Evolutionary conservation across 306 rosid genomes (phyloP).

Genomic region (Begonia fuchsioides): DNA sequence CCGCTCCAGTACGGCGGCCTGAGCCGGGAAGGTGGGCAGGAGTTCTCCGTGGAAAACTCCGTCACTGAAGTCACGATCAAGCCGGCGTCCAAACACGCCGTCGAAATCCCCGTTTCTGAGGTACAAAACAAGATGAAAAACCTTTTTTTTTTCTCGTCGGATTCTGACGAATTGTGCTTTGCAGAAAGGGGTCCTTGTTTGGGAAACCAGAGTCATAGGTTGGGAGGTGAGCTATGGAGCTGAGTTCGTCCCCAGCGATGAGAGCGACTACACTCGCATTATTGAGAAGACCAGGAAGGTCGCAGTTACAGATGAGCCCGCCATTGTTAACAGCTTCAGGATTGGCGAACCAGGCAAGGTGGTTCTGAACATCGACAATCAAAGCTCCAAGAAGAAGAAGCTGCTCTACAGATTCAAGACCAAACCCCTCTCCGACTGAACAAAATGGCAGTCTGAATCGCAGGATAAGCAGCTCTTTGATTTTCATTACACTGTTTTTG

Average conservation of each 20-base stretch:
- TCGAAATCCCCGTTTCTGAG: slow-evolving; percentile 70
- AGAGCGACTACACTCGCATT: slow-evolving; percentile 71
- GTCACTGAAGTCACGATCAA: slow-evolving; percentile 62
- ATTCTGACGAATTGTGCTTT: not conserved
- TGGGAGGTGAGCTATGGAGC: slow-evolving; percentile 88
- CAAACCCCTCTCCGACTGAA: slow-evolving; percentile 38
- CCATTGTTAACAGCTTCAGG: slow-evolving; percentile 48
- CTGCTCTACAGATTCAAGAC: slow-evolving; percentile 81
- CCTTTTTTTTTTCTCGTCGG: no score
- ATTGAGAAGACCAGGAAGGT: slow-evolving; percentile 66
- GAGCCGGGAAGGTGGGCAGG: slow-evolving; percentile 58
- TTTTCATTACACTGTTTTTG: no score
- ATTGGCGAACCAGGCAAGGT: slow-evolving; percentile 65
- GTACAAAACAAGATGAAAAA: slow-evolving; percentile 13
- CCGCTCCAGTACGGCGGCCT: slow-evolving; percentile 85
- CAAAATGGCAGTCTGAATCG: slow-evolving; percentile 1
- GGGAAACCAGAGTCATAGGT: slow-evolving; percentile 78
- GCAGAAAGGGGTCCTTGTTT: slow-evolving; percentile 43
- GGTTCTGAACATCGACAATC: slow-evolving; percentile 72
- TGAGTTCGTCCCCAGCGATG: slow-evolving; percentile 62
- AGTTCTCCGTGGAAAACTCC: slow-evolving; percentile 54
- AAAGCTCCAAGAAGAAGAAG: slow-evolving; percentile 87
- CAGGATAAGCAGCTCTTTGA: no score
- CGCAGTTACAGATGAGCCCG: slow-evolving; percentile 45
- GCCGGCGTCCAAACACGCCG: slow-evolving; percentile 47